These are phyloP conservation scores for Alloteropsis semialata DNA, from an alignment of 176 grass and related monocot genomes.

Conservation along the genomic window DNA sequence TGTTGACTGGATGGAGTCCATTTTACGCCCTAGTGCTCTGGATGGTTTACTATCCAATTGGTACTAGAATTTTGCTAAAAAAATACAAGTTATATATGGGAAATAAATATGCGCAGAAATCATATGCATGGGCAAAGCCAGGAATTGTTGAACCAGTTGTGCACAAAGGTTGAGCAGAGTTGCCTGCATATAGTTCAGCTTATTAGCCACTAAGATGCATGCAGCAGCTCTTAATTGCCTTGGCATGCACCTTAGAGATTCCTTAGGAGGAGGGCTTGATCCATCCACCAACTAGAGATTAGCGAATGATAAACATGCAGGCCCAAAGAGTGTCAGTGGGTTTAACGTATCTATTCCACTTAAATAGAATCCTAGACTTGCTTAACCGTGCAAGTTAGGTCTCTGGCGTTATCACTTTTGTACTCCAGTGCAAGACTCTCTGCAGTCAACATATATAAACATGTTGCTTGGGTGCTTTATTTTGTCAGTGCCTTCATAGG, in stretches of 20 bases:
- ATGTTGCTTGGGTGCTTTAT: neutral
- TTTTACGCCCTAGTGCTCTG: neutral
- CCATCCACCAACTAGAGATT: neutral
- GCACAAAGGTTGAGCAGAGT: neutral
- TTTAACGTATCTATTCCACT: neutral
- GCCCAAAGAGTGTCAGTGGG: no score
- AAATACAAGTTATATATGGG: no score
- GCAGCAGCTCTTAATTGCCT: neutral
- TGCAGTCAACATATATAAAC: slow-evolving; percentile 7
- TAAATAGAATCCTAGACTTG: neutral
- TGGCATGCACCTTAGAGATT: neutral
- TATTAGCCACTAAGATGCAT: neutral
- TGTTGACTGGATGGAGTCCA: neutral
- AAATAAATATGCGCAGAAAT: neutral
- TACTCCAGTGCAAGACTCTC: slow-evolving; percentile 4
- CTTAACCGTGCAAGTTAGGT: slow-evolving; percentile 21
- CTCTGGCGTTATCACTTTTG: neutral
- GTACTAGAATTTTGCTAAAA: neutral
- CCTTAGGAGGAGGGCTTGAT: neutral
- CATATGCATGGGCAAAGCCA: neutral
- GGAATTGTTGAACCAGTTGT: neutral
- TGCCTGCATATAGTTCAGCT: neutral
- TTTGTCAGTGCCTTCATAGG: neutral
- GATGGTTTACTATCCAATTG: neutral
- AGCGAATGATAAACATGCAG: neutral